Evolutionary conservation across 2,329 filamentous ascomycete genomes (phyloP).

Genomic region (Fusarium acutatum): DNA sequence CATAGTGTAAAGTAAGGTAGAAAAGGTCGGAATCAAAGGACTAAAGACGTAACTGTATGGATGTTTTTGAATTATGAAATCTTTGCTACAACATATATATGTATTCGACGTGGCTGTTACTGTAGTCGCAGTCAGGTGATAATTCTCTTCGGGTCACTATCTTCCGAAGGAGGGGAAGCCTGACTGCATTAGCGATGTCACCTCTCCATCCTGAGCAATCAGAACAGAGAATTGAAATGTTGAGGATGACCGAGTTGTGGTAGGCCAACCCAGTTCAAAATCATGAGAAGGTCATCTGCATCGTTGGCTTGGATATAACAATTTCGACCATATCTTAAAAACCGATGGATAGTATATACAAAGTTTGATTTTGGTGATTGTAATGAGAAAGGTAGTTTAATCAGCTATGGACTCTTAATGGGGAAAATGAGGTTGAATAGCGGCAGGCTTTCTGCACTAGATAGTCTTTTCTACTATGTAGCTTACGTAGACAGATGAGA

Average conservation of each 20-base stretch:
- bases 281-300: not conserved
- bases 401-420: not conserved
- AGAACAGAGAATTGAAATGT: not conserved
- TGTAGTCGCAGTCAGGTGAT: constrained; percentile 2
- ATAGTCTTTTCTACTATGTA: not conserved
- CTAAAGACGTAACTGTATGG: not conserved
- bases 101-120: not conserved
- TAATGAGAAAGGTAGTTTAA: not conserved
- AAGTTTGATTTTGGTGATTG: not conserved
- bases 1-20: not conserved
- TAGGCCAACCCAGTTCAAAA: not conserved
- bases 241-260: not conserved
- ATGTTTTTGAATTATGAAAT: no score
- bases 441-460: not conserved
- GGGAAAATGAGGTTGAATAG: not conserved
- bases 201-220: not conserved
- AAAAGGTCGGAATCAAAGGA: not conserved
- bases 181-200: not conserved
- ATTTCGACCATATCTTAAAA: not conserved
- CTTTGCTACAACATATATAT: not conserved
- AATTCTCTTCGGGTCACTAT: constrained; percentile 6
- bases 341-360: not conserved
- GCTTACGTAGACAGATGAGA: not conserved
- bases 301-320: no score
- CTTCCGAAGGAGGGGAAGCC: constrained; percentile 20